These are phyloP conservation scores for Claviceps fusiformis DNA, from an alignment of 2,329 filamentous ascomycete genomes.

Conservation along the genomic window DNA sequence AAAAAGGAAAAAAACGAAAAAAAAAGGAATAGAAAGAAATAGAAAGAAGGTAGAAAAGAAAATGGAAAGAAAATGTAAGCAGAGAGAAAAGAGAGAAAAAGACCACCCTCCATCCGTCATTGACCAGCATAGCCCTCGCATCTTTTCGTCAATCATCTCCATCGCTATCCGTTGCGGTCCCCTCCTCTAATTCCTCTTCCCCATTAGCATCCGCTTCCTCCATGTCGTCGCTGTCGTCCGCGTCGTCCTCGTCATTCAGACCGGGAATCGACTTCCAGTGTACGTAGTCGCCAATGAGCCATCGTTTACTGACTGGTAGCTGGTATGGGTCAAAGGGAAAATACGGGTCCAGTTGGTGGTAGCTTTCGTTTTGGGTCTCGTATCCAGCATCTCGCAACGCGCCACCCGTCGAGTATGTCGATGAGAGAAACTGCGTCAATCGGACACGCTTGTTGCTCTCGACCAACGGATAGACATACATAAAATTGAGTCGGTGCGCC, in stretches of 20 bases:
- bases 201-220: constrained; percentile 33
- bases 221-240: constrained; percentile 40
- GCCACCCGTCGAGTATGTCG: constrained; percentile 41
- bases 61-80: too few relatives aligned
- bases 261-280: constrained; percentile 66
- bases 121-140: neutral
- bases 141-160: constrained; percentile 23
- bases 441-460: constrained; percentile 87
- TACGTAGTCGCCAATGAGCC: constrained; percentile 76
- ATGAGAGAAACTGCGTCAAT: constrained; percentile 54
- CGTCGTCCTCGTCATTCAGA: constrained; percentile 43
- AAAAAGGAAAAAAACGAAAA: neutral
- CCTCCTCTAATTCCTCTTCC: constrained; percentile 32
- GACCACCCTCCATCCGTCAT: neutral
- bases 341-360: constrained; percentile 80
- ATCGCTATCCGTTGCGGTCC: constrained; percentile 36
- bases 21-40: too few relatives aligned
- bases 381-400: constrained; percentile 36
- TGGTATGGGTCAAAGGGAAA: constrained; percentile 98
- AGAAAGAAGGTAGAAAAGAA: neutral
- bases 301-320: constrained; percentile 71
- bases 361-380: constrained; percentile 53
- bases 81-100: too few relatives aligned
- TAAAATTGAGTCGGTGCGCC: constrained; percentile 69
- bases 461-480: constrained; percentile 79